Percentiles rank a stretch among this genome's conserved stretches.
phyloP scores from a whole-genome alignment of 2,329 filamentous ascomycete species.

The Catunica adiposa region DNA sequence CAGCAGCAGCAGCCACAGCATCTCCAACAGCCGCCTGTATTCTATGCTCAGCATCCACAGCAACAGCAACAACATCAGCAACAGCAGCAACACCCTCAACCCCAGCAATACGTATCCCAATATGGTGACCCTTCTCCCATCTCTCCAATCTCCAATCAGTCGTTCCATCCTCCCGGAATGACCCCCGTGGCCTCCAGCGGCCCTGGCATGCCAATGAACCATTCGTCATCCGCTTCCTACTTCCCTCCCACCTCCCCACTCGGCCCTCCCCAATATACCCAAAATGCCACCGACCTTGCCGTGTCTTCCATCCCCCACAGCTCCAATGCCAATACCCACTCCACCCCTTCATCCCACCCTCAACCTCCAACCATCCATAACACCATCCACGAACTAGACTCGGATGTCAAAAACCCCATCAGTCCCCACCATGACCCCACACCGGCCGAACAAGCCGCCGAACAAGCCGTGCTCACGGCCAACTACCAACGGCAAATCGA shows the following conservation, averaged over 20 bases:
- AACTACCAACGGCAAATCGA: neutral
- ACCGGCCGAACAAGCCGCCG: neutral
- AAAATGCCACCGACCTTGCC: neutral
- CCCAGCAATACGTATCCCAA: no score
- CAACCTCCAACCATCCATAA: neutral
- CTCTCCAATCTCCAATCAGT: neutral
- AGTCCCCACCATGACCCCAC: neutral
- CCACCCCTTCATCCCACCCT: neutral
- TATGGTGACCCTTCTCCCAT: no score
- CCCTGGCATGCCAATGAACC: neutral
- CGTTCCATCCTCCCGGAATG: neutral
- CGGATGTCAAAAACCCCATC: neutral
- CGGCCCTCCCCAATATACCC: neutral
- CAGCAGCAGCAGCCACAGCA: constrained; percentile 1
- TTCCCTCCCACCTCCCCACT: neutral
- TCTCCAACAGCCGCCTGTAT: neutral
- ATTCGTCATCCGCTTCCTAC: neutral
- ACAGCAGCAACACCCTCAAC: no score
- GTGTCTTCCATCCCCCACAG: neutral
- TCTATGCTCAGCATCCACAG: neutral
- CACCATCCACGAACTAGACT: neutral
- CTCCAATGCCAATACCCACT: neutral
- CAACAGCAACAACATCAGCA: neutral
- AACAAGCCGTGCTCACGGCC: neutral
- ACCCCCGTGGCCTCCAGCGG: neutral